These are phyloP conservation scores for Macrophomina tecta DNA, from an alignment of 2,329 filamentous ascomycete genomes.

Conservation along the genomic window DNA sequence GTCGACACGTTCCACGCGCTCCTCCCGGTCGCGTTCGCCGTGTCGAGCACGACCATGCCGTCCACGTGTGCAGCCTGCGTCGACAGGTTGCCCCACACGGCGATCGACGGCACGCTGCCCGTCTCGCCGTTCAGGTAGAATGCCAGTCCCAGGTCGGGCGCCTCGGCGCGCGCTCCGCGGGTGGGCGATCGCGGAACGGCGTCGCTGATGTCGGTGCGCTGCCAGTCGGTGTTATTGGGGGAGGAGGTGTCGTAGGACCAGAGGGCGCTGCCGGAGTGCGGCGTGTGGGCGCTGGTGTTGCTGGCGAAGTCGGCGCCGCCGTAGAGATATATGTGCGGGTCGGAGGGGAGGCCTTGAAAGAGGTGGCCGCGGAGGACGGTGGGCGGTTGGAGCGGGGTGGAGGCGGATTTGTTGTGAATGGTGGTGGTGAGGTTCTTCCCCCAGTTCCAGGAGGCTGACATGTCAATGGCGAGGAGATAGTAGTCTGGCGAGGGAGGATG, in stretches of 20 bases:
- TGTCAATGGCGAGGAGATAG: conserved; percentile 19
- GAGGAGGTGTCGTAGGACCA: conserved; percentile 26
- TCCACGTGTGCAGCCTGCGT: neutral
- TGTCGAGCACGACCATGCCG: conserved; percentile 7
- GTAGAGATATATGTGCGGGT: conserved; percentile 23
- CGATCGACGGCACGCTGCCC: neutral
- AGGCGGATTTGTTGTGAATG: conserved; percentile 8
- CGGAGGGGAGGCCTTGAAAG: conserved; percentile 21
- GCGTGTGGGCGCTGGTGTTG: neutral
- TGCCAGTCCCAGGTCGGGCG: conserved; percentile 43
- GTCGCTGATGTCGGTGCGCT: neutral
- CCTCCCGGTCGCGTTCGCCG: neutral
- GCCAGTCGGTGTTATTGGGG: neutral
- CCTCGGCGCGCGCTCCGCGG: conserved; percentile 47
- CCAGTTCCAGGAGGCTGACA: conserved; percentile 28
- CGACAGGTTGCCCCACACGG: conserved; percentile 2
- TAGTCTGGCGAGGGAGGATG: conserved; percentile 1
- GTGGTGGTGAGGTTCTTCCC: conserved; percentile 20
- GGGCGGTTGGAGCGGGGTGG: neutral
- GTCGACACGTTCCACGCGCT: conserved; percentile 9
- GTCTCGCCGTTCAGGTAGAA: conserved; percentile 49
- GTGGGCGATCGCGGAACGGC: conserved; percentile 35
- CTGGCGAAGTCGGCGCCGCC: conserved; percentile 24
- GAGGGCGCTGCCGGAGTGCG: neutral
- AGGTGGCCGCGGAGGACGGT: conserved; percentile 16